Evolutionary conservation across 352 stramenopile genomes (phyloP).

Genomic region (Globisporangium radiosum): DNA sequence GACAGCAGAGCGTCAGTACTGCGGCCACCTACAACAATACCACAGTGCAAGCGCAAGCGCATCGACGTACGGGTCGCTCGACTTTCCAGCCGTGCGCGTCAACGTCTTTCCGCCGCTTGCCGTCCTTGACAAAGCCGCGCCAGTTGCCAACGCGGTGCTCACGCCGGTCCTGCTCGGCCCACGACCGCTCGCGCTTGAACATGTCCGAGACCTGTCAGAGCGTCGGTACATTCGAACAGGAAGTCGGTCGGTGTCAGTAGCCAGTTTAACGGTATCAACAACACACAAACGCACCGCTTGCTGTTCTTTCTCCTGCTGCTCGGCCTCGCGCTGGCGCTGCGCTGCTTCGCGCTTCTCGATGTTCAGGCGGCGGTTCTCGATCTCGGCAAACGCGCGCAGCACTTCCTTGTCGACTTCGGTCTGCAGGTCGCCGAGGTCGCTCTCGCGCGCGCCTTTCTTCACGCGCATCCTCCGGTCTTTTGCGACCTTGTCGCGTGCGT

Average conservation of each 20-base stretch:
- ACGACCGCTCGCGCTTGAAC: slow-evolving; percentile 74
- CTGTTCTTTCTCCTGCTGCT: slow-evolving; percentile 72
- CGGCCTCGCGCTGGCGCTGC: slow-evolving; percentile 61
- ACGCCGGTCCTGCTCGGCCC: slow-evolving; percentile 68
- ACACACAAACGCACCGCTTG: slow-evolving; percentile 35
- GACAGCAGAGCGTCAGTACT: neutral
- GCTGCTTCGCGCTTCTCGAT: slow-evolving; percentile 64
- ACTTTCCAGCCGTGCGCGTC: slow-evolving; percentile 56
- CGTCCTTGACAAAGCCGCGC: slow-evolving; percentile 70
- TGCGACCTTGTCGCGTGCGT: slow-evolving; percentile 51
- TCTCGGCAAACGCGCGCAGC: slow-evolving; percentile 78
- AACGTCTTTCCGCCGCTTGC: slow-evolving; percentile 58
- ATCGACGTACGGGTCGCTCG: slow-evolving; percentile 42
- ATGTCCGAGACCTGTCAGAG: slow-evolving; percentile 24
- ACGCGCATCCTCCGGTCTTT: slow-evolving; percentile 70
- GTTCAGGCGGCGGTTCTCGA: slow-evolving; percentile 71
- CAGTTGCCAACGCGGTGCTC: slow-evolving; percentile 78
- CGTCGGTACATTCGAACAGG: neutral
- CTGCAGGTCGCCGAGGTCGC: slow-evolving; percentile 49
- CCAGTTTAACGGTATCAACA: neutral
- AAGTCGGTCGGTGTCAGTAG: neutral
- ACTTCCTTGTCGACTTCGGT: slow-evolving; percentile 71
- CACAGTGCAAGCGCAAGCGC: neutral
- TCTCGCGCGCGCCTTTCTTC: slow-evolving; percentile 79
- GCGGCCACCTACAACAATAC: too few species aligned